These are phyloP conservation scores for Climacium dendroides DNA, from an alignment of 225 moss, liverwort and hornwort species.

Conservation along the genomic window DNA sequence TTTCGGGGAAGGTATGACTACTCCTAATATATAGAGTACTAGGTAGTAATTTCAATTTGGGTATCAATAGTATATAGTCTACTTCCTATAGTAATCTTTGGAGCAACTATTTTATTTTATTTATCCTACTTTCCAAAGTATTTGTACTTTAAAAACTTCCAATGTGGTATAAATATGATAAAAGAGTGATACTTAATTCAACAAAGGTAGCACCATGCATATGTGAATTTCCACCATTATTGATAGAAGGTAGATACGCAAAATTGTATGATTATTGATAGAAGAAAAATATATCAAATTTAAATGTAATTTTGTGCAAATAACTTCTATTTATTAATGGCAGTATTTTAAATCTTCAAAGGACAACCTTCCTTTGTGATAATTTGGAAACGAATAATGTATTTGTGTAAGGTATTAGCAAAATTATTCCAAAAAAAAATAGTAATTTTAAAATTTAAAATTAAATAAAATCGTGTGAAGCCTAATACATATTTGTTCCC, in stretches of 20 bases:
- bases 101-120: fast-evolving
- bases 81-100: fast-evolving
- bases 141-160: fast-evolving
- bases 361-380: not conserved
- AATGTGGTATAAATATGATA: no score
- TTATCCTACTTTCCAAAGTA: fast-evolving
- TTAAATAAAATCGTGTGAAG: not conserved
- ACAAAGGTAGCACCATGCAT: fast-evolving
- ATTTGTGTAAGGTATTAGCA: not conserved
- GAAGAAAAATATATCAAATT: not conserved
- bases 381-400: not conserved
- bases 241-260: not conserved
- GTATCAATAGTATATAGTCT: fast-evolving
- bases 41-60: not conserved
- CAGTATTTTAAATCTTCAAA: not conserved
- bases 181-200: not conserved
- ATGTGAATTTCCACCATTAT: not conserved
- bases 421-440: no score
- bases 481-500: not conserved
- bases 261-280: not conserved
- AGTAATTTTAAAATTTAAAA: no score
- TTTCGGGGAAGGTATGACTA: no score
- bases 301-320: not conserved
- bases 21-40: fast-evolving
- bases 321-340: not conserved